Evolutionary conservation across 2,329 filamentous ascomycete genomes (phyloP).

Genomic region (Epicoccum sorghinum): DNA sequence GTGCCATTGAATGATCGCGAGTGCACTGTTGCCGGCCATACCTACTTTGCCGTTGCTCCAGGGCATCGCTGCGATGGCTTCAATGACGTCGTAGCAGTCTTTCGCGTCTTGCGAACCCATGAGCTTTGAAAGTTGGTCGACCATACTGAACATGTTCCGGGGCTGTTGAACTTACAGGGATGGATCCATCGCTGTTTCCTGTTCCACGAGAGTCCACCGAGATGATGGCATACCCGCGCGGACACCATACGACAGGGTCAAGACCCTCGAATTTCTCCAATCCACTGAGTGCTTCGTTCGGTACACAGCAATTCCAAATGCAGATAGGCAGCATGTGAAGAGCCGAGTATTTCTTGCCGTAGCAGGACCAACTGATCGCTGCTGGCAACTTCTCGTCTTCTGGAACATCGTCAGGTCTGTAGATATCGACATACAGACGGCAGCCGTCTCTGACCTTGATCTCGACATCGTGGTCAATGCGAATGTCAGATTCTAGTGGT

Average conservation of each 20-base stretch:
- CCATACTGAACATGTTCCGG: neutral
- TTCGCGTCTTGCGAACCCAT: slow-evolving; percentile 54
- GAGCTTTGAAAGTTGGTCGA: slow-evolving; percentile 17
- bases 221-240: slow-evolving; percentile 44
- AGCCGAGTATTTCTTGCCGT: slow-evolving; percentile 53
- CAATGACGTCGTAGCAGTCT: slow-evolving; percentile 55
- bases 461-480: slow-evolving; percentile 54
- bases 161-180: slow-evolving; percentile 19
- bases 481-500: slow-evolving; percentile 48
- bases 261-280: slow-evolving; percentile 54
- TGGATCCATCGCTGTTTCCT: slow-evolving; percentile 42
- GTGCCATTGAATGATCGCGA: slow-evolving; percentile 53
- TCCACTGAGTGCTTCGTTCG: slow-evolving; percentile 28
- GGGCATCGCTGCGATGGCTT: slow-evolving; percentile 48
- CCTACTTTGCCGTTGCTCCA: slow-evolving; percentile 56
- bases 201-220: slow-evolving; percentile 41
- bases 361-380: slow-evolving; percentile 53
- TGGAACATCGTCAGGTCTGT: slow-evolving; percentile 46
- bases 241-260: slow-evolving; percentile 48
- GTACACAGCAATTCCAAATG: slow-evolving; percentile 49
- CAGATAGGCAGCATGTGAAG: slow-evolving; percentile 49
- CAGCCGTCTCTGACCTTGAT: slow-evolving; percentile 53
- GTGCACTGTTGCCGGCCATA: slow-evolving; percentile 53
- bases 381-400: slow-evolving; percentile 49
- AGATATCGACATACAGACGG: slow-evolving; percentile 54